Conservation (phyloP, 805 yeast genomes). For the Schizosaccharomyces octosporus region DNA sequence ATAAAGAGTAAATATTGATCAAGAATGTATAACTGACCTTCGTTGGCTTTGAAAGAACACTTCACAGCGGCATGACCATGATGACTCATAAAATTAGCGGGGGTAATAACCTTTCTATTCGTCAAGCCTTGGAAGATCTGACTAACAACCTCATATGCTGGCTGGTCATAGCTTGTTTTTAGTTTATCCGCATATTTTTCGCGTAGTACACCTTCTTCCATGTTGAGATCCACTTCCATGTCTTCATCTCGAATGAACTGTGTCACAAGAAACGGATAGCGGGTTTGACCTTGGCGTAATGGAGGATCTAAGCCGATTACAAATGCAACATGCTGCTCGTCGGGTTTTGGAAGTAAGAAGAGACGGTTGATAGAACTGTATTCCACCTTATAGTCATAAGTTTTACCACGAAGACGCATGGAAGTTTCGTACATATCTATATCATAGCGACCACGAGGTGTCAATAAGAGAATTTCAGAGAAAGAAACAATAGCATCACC, state of each 20-base stretch:
- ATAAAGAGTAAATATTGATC: conserved; percentile 78
- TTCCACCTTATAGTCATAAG: conserved; percentile 88
- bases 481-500: conserved; percentile 90
- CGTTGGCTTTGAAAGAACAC: conserved; percentile 83
- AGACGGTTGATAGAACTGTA: conserved; percentile 74
- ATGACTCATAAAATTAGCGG: conserved; percentile 54
- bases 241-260: conserved; percentile 83
- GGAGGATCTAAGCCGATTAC: conserved; percentile 91
- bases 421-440: conserved; percentile 76
- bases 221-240: conserved; percentile 65
- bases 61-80: conserved; percentile 66
- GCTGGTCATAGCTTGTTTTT: conserved; percentile 52
- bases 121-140: conserved; percentile 78
- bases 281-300: conserved; percentile 89
- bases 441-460: conserved; percentile 97
- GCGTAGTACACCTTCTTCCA: conserved; percentile 31
- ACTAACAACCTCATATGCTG: conserved; percentile 64
- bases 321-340: conserved; percentile 69
- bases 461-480: conserved; percentile 69
- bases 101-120: conserved; percentile 60
- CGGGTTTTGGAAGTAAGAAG: conserved; percentile 81
- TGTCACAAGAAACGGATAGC: conserved; percentile 74
- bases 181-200: conserved; percentile 48
- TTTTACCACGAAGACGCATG: conserved; percentile 82
- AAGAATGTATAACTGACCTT: conserved; percentile 79